Conservation (phyloP, 108 stramenopile genomes). For the Asterionellopsis glacialis region DNA sequence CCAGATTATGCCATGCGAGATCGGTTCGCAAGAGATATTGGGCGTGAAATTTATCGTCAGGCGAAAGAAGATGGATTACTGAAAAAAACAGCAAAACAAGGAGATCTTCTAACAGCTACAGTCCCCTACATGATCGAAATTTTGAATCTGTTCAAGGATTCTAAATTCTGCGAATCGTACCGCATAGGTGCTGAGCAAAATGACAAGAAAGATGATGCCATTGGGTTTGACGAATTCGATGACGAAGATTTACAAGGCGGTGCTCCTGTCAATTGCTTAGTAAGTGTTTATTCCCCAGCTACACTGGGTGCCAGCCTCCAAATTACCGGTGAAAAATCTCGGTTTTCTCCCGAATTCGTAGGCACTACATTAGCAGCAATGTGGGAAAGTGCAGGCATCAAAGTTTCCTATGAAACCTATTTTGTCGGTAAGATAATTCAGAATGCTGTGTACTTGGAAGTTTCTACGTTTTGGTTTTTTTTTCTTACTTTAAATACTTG, state of each 20-base stretch:
- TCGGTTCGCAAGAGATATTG: conserved; percentile 50
- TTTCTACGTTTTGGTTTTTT: too few species aligned
- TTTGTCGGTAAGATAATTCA: conserved; percentile 60
- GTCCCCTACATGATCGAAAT: conserved; percentile 43
- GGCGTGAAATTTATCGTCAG: conserved; percentile 18
- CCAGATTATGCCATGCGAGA: conserved; percentile 58
- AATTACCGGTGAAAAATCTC: conserved; percentile 77
- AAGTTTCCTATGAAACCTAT: conserved; percentile 61
- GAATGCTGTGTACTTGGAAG: too few species aligned
- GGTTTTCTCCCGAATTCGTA: conserved; percentile 77
- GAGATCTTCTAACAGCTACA: conserved; percentile 33
- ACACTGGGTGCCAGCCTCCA: conserved; percentile 67
- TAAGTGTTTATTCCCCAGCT: conserved; percentile 64
- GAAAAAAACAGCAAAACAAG: conserved; percentile 20
- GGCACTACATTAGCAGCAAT: conserved; percentile 69
- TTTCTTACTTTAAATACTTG: too few species aligned
- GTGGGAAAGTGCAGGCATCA: conserved; percentile 50
- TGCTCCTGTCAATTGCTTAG: conserved; percentile 59
- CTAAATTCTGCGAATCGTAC: conserved; percentile 40
- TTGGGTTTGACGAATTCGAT: conserved; percentile 75
- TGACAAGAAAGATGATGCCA: conserved; percentile 35
- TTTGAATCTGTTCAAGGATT: conserved; percentile 39
- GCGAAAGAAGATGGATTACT: conserved; percentile 6
- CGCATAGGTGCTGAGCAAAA: conserved; percentile 14
- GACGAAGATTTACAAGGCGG: conserved; percentile 52